Percentiles rank a stretch among this genome's conserved stretches.
phyloP scores from a whole-genome alignment of 192 early-diverging fungal genomes.

The Mycoemilia scoparia region DNA sequence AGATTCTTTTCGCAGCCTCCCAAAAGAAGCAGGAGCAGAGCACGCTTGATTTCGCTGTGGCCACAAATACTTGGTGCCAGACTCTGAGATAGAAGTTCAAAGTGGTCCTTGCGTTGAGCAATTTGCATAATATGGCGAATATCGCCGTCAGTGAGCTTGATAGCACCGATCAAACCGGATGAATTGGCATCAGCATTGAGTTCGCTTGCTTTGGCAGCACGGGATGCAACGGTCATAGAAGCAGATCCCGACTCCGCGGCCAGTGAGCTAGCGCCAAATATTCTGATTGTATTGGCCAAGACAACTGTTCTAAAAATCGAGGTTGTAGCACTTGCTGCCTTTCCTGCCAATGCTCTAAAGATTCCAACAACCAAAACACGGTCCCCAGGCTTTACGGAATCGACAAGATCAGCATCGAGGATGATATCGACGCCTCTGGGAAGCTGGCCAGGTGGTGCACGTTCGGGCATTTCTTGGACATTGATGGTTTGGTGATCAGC shows the following conservation, averaged over 20 bases:
- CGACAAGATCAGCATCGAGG: conserved; percentile 90
- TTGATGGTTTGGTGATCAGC: conserved; percentile 83
- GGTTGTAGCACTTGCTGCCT: conserved; percentile 48
- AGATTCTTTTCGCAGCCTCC: conserved; percentile 90
- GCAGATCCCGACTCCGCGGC: conserved; percentile 35
- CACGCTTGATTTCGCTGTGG: conserved; percentile 90
- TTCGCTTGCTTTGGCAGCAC: no score
- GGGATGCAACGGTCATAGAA: neutral
- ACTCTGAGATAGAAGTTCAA: conserved; percentile 67
- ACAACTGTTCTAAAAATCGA: conserved; percentile 86
- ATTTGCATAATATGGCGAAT: conserved; percentile 71
- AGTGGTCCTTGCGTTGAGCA: conserved; percentile 43
- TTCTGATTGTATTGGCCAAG: conserved; percentile 65
- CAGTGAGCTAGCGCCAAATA: conserved; percentile 47
- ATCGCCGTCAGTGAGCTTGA: conserved; percentile 63
- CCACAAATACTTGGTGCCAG: conserved; percentile 82
- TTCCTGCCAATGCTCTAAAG: conserved; percentile 72
- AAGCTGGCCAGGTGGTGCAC: conserved; percentile 83
- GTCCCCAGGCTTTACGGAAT: conserved; percentile 91
- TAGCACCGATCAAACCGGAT: conserved; percentile 29
- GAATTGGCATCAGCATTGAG: conserved; percentile 10
- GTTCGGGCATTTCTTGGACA: conserved; percentile 98
- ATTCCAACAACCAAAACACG: conserved; percentile 85
- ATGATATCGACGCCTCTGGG: conserved; percentile 87
- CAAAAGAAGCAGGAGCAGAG: conserved; percentile 71